Percentiles rank a stretch among this genome's conserved stretches.
These are phyloP conservation scores for Neonectria neomacrospora DNA, from an alignment of 2,329 filamentous ascomycete genomes.

Conservation along the genomic window DNA sequence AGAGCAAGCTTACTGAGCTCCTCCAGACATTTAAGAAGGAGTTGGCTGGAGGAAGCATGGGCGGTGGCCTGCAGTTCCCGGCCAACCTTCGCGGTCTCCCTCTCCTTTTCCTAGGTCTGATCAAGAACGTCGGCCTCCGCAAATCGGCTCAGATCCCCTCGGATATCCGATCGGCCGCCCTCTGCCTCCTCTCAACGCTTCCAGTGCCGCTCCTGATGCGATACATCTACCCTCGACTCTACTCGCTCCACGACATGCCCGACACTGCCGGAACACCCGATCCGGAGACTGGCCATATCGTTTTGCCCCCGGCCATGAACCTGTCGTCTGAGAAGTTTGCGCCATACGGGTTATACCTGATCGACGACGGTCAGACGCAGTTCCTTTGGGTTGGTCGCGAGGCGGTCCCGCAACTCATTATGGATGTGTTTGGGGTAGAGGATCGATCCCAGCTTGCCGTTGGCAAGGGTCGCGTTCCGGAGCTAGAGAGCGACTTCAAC, in stretches of 20 bases:
- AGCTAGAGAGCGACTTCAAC: constrained; percentile 95
- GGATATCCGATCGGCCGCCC: constrained; percentile 90
- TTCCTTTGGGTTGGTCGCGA: constrained; percentile 97
- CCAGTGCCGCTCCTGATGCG: constrained; percentile 90
- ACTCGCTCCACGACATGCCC: constrained; percentile 95
- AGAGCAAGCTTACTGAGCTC: constrained; percentile 91
- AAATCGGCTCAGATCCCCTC: constrained; percentile 94
- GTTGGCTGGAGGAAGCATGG: constrained; percentile 93
- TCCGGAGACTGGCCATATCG: constrained; percentile 85
- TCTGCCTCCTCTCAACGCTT: constrained; percentile 93
- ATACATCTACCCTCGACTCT: constrained; percentile 88
- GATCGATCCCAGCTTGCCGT: constrained; percentile 88
- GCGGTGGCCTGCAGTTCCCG: constrained; percentile 92
- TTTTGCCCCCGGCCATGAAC: constrained; percentile 85
- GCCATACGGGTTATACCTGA: constrained; percentile 91
- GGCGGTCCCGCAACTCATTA: constrained; percentile 86
- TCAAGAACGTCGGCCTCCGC: constrained; percentile 94
- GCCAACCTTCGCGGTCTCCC: constrained; percentile 90
- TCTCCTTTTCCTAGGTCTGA: constrained; percentile 90
- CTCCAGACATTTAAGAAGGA: constrained; percentile 97
- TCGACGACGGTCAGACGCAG: constrained; percentile 97
- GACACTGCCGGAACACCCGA: constrained; percentile 90
- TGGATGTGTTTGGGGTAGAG: constrained; percentile 89
- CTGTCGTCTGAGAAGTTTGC: constrained; percentile 89
- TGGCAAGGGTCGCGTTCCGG: constrained; percentile 87